Evolutionary conservation across 305 asterid species (phyloP).

Genomic region (Withania somnifera): DNA sequence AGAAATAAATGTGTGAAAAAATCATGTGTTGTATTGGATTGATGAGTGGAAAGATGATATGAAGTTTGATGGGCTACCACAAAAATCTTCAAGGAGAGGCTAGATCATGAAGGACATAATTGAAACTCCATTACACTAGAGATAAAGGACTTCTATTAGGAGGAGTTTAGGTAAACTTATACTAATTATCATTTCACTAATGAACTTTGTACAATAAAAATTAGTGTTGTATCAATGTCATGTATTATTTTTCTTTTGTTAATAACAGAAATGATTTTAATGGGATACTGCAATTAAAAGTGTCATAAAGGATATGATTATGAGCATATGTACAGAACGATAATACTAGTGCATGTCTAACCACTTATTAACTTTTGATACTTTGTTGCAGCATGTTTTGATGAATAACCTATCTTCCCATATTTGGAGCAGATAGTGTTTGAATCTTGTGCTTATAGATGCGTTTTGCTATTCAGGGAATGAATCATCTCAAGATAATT

Average conservation of each 20-base stretch:
- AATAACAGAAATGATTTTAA: background rate
- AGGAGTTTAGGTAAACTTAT: background rate
- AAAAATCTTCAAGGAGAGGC: background rate
- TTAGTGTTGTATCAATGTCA: background rate
- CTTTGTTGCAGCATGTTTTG: constrained; percentile 89
- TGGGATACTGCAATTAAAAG: background rate
- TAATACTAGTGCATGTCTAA: constrained; percentile 83
- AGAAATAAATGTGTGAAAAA: too few species aligned
- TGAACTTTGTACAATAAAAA: background rate
- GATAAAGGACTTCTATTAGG: background rate
- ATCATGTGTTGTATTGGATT: too few species aligned
- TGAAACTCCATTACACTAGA: background rate
- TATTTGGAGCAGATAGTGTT: background rate
- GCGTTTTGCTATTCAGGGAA: constrained; percentile 48
- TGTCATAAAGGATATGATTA: background rate
- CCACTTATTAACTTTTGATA: constrained; percentile 88
- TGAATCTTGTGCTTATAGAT: background rate
- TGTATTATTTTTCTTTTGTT: background rate
- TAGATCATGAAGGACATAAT: background rate
- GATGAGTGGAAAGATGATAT: too few species aligned
- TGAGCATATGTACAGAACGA: background rate
- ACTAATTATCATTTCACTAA: background rate
- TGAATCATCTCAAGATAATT: constrained; percentile 99
- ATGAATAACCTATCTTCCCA: constrained; percentile 3
- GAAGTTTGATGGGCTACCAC: too few species aligned